phyloP scores from a whole-genome alignment of 331 rosid genomes.

The Quercus phellos region DNA sequence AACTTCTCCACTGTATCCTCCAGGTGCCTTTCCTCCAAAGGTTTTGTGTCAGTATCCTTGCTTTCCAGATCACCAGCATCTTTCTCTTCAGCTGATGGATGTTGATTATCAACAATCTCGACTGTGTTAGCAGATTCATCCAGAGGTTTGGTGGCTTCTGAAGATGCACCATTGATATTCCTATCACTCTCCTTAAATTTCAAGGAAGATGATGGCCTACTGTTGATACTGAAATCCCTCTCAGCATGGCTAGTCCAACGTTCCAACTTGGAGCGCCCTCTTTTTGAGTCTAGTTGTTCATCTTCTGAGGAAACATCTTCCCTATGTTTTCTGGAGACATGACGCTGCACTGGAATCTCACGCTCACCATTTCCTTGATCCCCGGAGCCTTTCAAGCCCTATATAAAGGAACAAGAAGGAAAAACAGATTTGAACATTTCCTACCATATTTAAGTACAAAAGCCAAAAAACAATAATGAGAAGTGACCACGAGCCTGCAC shows the following conservation, averaged over 20 bases:
- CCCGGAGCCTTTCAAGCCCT: slow-evolving; percentile 64
- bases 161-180: slow-evolving; percentile 44
- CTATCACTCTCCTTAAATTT: slow-evolving; percentile 53
- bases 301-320: slow-evolving; percentile 69
- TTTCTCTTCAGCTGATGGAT: slow-evolving; percentile 48
- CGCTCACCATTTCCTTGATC: slow-evolving; percentile 49
- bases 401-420: slow-evolving; percentile 33
- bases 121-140: slow-evolving; percentile 49
- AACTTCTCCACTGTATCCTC: slow-evolving; percentile 97
- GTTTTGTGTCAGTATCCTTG: slow-evolving; percentile 55
- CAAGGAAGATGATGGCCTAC: slow-evolving; percentile 58
- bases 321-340: slow-evolving; percentile 46
- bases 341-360: slow-evolving; percentile 41
- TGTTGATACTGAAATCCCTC: slow-evolving; percentile 57
- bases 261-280: slow-evolving; percentile 93
- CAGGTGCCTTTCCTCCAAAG: slow-evolving; percentile 62
- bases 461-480: slow-evolving; percentile 11
- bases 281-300: slow-evolving; percentile 64
- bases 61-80: slow-evolving; percentile 57
- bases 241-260: slow-evolving; percentile 97
- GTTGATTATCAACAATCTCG: slow-evolving; percentile 44
- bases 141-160: slow-evolving; percentile 53
- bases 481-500: not conserved
- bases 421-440: slow-evolving; percentile 13
- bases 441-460: slow-evolving; percentile 17